Evolutionary conservation across 2,329 filamentous ascomycete species (phyloP).

Genomic region (Venturia pyrina): DNA sequence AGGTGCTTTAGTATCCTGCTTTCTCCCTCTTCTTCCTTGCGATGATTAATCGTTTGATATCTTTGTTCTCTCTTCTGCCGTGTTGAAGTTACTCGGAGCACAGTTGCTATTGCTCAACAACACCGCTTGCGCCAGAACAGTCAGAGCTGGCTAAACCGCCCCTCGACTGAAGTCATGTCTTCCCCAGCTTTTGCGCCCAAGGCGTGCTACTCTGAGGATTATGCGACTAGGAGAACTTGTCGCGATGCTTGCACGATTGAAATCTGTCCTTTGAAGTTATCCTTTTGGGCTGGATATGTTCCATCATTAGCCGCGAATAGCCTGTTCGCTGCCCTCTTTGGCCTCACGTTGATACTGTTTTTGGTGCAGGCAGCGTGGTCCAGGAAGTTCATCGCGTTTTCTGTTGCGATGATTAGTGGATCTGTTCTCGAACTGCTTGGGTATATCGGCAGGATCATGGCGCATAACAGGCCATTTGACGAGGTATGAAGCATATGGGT

Average conservation of each 20-base stretch:
- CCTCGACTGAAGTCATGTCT: background rate
- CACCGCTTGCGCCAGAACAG: background rate
- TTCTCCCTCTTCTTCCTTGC: background rate
- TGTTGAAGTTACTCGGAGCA: background rate
- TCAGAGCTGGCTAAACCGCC: background rate
- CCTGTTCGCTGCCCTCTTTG: constrained; percentile 34
- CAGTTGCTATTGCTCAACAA: background rate
- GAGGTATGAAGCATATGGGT: constrained; percentile 15
- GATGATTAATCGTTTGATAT: background rate
- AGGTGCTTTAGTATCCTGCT: no score
- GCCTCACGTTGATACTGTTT: constrained; percentile 29
- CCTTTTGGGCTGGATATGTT: constrained; percentile 33
- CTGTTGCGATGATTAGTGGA: constrained; percentile 44
- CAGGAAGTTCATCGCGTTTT: constrained; percentile 33
- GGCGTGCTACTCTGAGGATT: constrained; percentile 19
- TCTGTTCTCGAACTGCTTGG: constrained; percentile 50
- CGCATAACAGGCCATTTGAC: constrained; percentile 48
- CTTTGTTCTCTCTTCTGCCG: background rate
- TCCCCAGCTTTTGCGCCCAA: background rate
- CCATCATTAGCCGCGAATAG: constrained; percentile 33
- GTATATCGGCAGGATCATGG: constrained; percentile 50
- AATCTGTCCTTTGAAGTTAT: constrained; percentile 29
- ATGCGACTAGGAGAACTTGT: constrained; percentile 18
- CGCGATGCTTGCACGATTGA: constrained; percentile 26
- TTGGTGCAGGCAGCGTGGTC: constrained; percentile 26